Base-by-base conservation (phyloP, 179 eudicot genomes). In the Silene coronaria region DNA sequence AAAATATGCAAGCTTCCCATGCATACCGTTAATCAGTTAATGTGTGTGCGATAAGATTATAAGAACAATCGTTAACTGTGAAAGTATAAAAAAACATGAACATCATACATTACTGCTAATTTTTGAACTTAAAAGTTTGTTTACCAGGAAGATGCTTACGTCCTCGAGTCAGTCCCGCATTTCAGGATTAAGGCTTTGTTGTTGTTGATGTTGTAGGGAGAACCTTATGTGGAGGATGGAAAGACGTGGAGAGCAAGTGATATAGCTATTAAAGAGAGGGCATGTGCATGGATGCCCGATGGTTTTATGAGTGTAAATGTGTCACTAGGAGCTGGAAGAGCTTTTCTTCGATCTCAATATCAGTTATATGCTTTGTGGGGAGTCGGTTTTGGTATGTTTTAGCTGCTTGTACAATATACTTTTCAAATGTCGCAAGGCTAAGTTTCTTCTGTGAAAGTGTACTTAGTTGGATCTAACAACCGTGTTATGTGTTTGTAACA, bases 221-320 rank as follows among this genome's bases (percentile, higher is more conserved):
- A 48, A 42, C 89, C 94, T 70, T 94, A 91, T 79, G 78, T 79
- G 69, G 96, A 94, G 75, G 76, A 80, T n/a, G 92, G 94, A 21
- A 61, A 84, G 70, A 75, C 77, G 60, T 92, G 98, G 98, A 72
- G 78, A 67, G 91, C 97, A 53, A 86, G 77, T 67, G 96, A 94
- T 83, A 82, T 94, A 62, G 98, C 92, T 45, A 78, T 89, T 21
- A 86, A 79, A 77, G 91, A 92, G 76, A 87, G 87, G 79, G 69
- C 85, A 62, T 94, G 98, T 84, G 89, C 82, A 14, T 92, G 98
- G 98, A 94, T 94, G 98, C 59, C 74, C 21, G 81, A 94, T 82
- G 96, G 98, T 80, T 94, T 94, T 85, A 92, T 94, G 98, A 80
- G 91, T 76, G 94, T 92, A 28, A 80, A 94, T 71, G 88, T 96